These are phyloP conservation scores for Metschnikowia noctiluminum DNA, from an alignment of 805 yeast genomes.

Conservation along the genomic window DNA sequence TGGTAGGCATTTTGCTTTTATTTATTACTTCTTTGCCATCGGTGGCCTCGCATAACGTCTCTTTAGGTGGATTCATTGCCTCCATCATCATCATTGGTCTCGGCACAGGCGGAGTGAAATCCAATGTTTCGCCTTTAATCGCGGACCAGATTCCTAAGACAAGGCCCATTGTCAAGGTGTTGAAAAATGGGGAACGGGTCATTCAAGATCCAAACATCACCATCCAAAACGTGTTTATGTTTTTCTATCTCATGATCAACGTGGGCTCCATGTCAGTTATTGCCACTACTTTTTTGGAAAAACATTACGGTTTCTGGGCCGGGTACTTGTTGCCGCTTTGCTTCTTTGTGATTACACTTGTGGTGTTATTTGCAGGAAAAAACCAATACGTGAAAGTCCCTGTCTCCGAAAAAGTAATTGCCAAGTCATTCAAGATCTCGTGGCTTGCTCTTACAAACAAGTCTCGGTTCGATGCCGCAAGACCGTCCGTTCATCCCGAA, in stretches of 20 bases:
- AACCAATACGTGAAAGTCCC: slow-evolving; percentile 56
- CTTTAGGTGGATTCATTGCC: slow-evolving; percentile 60
- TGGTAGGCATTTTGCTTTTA: slow-evolving; percentile 59
- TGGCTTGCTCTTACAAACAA: slow-evolving; percentile 45
- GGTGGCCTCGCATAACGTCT: slow-evolving; percentile 45
- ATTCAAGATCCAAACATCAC: slow-evolving; percentile 63
- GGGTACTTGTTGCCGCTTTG: slow-evolving; percentile 70
- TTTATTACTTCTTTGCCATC: slow-evolving; percentile 69
- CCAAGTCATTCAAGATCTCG: slow-evolving; percentile 45
- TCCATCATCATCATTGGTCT: slow-evolving; percentile 62
- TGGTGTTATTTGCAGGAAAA: slow-evolving; percentile 48
- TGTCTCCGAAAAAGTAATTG: slow-evolving; percentile 58
- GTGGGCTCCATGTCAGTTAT: slow-evolving; percentile 71
- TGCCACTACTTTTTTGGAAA: slow-evolving; percentile 73
- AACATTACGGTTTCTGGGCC: slow-evolving; percentile 65
- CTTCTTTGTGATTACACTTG: slow-evolving; percentile 50
- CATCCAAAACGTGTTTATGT: slow-evolving; percentile 69
- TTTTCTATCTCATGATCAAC: slow-evolving; percentile 74
- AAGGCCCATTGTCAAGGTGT: slow-evolving; percentile 35
- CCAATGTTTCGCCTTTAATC: slow-evolving; percentile 70
- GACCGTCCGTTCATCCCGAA: slow-evolving; percentile 52
- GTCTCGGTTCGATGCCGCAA: slow-evolving; percentile 52
- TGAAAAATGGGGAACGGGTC: slow-evolving; percentile 40
- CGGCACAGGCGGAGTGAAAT: slow-evolving; percentile 80
- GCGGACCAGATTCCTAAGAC: slow-evolving; percentile 50